Conservation (phyloP, 139 green algal species). For the Chlamydomonas sphaeroides region DNA sequence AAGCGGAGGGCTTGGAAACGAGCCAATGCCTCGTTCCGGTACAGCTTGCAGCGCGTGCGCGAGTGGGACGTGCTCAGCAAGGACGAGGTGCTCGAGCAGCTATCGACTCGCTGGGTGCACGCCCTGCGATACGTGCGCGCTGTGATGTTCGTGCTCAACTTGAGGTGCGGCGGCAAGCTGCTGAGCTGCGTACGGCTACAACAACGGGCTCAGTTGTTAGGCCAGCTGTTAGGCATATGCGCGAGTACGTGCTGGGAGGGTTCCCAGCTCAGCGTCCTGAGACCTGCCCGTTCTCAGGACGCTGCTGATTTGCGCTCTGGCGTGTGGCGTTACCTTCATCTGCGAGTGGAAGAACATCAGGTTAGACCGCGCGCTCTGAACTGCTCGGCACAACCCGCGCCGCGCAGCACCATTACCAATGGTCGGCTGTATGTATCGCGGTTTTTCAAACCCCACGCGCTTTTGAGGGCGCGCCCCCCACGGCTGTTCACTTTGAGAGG, state of each 20-base stretch:
- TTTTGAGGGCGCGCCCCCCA: no score
- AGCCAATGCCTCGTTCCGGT: no score
- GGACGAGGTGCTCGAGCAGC: neutral
- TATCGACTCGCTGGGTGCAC: neutral
- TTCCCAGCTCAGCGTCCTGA: no score
- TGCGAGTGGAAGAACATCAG: neutral
- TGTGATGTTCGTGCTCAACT: neutral
- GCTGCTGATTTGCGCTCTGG: neutral
- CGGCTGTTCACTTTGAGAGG: no score
- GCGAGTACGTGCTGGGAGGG: no score
- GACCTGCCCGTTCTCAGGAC: neutral
- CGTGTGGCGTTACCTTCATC: neutral
- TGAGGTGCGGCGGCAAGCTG: neutral
- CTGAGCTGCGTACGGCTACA: no score
- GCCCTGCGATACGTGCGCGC: neutral
- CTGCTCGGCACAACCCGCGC: no score
- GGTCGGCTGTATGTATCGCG: neutral
- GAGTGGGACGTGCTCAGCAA: neutral
- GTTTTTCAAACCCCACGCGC: neutral
- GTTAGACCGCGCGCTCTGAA: neutral
- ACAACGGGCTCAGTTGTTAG: no score
- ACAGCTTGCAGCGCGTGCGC: no score
- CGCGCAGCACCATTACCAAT: no score
- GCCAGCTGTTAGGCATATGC: no score
- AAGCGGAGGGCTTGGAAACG: no score